Evolutionary conservation across 139 green algal genomes (phyloP), one percentile per base, ranked within the genome.

Genomic region (Chlorella sorokiniana): DNA sequence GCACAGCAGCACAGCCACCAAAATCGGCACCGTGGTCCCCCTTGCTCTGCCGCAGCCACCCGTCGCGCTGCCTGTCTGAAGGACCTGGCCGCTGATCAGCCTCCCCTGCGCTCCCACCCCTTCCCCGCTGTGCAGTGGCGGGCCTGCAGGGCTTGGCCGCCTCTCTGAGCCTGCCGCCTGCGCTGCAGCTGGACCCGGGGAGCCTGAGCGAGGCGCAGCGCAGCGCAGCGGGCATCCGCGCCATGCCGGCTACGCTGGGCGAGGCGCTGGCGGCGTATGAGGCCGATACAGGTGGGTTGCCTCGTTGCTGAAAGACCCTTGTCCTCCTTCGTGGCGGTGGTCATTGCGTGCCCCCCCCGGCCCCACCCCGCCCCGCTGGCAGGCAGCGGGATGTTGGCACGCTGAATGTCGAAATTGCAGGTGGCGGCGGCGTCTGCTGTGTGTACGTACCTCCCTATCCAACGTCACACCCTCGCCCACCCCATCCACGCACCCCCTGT

Each of bases 61-160:
- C n/a, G n/a, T n/a, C n/a, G n/a, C n/a, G 31, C 62, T 65, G 59
- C 52, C 9, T 23, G 7, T 4, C 52, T 10, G 22, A 61, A n/a
- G 6, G 27, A 38, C 35, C 31, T 31, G 16, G 4, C 33, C 63
- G 27, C 14, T 16, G 63, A n/a, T 70, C 16, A 1, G 27, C 63
- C 37, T 23, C 35, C 20, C 7, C 5, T 33, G 18, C 45, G 33
- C 23, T 18, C 20, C 48, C 31, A 38, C n/a, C 44, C 41, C 42
- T 48, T 42, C 18, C n/a, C 2, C 27, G 27, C 40, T 56, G n/a
- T 70, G 75, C 59, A 71, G 84, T 81, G 5, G 91, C 92, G 5
- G 92, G 92, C 16, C 84, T 94, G 74, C 65, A 45, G 69, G 90
- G 90, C 14, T 31, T 93, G 1, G 3, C 52, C 27, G 40, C 78